Base-by-base conservation (phyloP, 305 asterid genomes). In the Fraxinus ornus region DNA sequence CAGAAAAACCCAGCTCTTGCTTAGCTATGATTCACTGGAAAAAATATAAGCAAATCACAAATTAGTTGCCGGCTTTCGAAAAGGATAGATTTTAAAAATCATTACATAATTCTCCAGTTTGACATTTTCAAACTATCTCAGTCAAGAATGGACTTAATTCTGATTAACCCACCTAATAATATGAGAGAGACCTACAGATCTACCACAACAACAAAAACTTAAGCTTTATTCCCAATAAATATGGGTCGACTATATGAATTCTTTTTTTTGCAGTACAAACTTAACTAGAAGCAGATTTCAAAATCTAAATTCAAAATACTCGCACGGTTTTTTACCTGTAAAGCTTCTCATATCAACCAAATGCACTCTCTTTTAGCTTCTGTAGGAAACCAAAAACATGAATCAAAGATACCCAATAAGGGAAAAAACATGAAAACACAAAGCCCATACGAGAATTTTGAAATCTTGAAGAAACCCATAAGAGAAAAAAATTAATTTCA, bases 41-140 rank as follows among this genome's bases (percentile, higher is more conserved):
- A 72, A 83, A 81, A 52, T 49, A 44, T 80, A 32, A 84, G 68
- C 79, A 22, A 41, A 81, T 30, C 17, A 80, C 72, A 44, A 81
- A 81, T 78, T 79, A 84, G 79, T 81, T 85, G 90, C 91, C 88
- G 89, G 75, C 93, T 83, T 30, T 24, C 37, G 77, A 83, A 79
- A 86, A 78, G 47, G 52, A 81, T 66, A 70, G 60, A 17, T 81
- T 78, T 7, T 64, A 37, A 77, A n/a, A 72, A 75, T 13, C 47
- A 85, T 66, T 30, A n/a, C 19, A 64, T 35, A 60, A 75, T 57
- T 71, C 55, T 76, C 76, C 76, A 75, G 80, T 70, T 76, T 79
- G 88, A 81, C 83, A 81, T 30, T 52, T 84, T 85, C 89, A 85
- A 78, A 79, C 36, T 70, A 78, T 64, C 81, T 15, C 60, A 3